Conservation (phyloP, 2,329 filamentous ascomycete species). For the Aspergillus amoenus region DNA sequence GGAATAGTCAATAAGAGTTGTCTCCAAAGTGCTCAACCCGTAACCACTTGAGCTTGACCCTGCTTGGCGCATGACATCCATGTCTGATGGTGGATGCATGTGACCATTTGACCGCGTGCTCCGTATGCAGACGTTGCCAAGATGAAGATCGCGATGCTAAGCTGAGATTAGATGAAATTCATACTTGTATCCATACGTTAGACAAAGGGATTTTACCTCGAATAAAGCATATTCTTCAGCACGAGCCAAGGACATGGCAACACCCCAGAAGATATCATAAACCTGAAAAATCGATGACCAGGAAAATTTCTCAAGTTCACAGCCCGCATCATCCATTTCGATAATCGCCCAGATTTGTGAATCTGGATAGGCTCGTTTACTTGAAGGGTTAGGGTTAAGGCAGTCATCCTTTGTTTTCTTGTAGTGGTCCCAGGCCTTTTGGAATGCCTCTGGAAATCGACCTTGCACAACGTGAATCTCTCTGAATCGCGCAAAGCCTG, state of each 20-base stretch:
- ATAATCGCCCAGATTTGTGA: constrained; percentile 63
- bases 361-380: constrained; percentile 53
- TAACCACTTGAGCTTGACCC: constrained; percentile 44
- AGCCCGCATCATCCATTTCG: constrained; percentile 66
- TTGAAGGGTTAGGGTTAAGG: constrained; percentile 57
- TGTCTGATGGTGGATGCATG: constrained; percentile 34
- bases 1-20: constrained; percentile 68
- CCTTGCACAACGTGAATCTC: constrained; percentile 60
- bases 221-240: constrained; percentile 61
- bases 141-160: constrained; percentile 63
- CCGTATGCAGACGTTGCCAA: constrained; percentile 65
- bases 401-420: constrained; percentile 45
- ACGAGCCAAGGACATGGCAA: constrained; percentile 60
- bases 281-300: constrained; percentile 48
- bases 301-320: constrained; percentile 52
- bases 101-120: constrained; percentile 30
- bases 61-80: constrained; percentile 29
- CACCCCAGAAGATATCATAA: constrained; percentile 68
- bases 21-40: constrained; percentile 56
- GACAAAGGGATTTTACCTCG: constrained; percentile 42
- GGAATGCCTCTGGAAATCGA: constrained; percentile 53
- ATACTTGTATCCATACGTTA: neutral
- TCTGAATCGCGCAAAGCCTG: constrained; percentile 63
- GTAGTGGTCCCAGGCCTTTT: constrained; percentile 44
- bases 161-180: constrained; percentile 11